Base-by-base conservation (phyloP, 768 basidiomycete genomes). In the Hygrophorus pudorinus region DNA sequence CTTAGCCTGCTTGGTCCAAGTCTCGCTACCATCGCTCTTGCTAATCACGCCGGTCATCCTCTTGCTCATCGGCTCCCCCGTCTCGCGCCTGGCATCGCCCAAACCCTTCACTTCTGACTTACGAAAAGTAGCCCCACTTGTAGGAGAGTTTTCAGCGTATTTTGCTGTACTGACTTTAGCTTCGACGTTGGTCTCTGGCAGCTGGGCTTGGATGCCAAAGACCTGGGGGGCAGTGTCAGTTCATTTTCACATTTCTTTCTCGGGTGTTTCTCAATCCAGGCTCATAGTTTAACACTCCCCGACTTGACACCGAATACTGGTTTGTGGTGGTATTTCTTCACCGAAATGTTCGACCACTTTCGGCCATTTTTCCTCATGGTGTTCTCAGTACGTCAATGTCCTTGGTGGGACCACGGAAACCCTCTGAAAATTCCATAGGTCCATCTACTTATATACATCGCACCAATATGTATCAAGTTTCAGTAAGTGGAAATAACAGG, bases 251-350 rank as follows among this genome's bases (percentile, higher is more conserved):
- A 10, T 35, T 5, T 17, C 24, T 3, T 40, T 36, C 4, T 31
- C 16, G 20, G 17, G 28, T 24, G 14, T 34, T 38, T n/a, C 39
- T 29, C 36, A n/a, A 32, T 35, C 38, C 7, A 49, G 24, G 40
- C 31, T 16, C 35, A 11, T 52, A 97, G 93, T 37, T 55, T 96
- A 17, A 76, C 74, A 14, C 75, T 96, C 7, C 85, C 86, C 1
- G 93, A 96, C 58, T 63, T 98, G 49, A 92, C 90, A 7, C 94
- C 96, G 0, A 98, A 93, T 53, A 79, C 87, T 3, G 94, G 96
- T 1, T 64, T 97, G 21, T 91, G 91, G 86, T 98, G 94, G 94
- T 98, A 98, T 62, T 98, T 98, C 67, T 97, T 98, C 65, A 97
- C 91, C 9, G 94, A 98, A 60, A 97, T 97, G 87, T 99, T 99